Evolutionary conservation across 2,329 filamentous ascomycete genomes (phyloP), one percentile per base, ranked within the genome.

Genomic region (Colletotrichum tropicale): DNA sequence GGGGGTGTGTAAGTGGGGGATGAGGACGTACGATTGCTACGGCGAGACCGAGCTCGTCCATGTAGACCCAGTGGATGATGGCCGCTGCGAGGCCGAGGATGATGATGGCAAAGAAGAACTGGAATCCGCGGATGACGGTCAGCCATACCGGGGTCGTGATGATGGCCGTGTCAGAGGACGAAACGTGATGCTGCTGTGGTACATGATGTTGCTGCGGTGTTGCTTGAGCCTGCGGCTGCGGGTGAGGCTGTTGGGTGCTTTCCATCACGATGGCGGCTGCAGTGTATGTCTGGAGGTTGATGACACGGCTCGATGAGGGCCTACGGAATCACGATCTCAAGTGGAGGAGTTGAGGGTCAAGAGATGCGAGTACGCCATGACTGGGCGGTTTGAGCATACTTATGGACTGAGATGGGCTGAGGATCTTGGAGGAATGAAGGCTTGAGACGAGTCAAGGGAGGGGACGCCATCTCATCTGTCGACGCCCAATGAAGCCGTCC

Each of bases 71-170:
- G 75, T 86, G 83, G 48, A 88, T 87, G 73, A 88, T 80, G 70
- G 81, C 80, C 1, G 80, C 88, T 5, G 86, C 81, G 52, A 88
- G 79, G n/a, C 79, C 87, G n/a, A 89, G 79, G 30, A 88, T 82
- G 28, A 88, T 77, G 48, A 89, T 38, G 3, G 86, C 83, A 16
- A 89, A 12, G 32, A 89, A 66, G 66, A 87, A 78, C 75, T 89
- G 87, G 52, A 84, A 76, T 18, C 83, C 81, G 12, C 87, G 86
- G 28, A 87, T 65, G 21, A 83, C 82, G 30, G 85, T 79, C n/a
- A 89, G 79, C 87, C 87, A 89, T 21, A 80, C 69, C 10, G 88
- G 87, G 26, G 87, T 84, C 38, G 81, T 77, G 71, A 89, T 84
- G 73, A 88, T 78, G 71, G 74, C 48, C 8, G 61, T 71, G 15